These are phyloP conservation scores for Blastobotrys raffinosifermentans DNA, from an alignment of 1,139 yeast species.

Conservation along the genomic window DNA sequence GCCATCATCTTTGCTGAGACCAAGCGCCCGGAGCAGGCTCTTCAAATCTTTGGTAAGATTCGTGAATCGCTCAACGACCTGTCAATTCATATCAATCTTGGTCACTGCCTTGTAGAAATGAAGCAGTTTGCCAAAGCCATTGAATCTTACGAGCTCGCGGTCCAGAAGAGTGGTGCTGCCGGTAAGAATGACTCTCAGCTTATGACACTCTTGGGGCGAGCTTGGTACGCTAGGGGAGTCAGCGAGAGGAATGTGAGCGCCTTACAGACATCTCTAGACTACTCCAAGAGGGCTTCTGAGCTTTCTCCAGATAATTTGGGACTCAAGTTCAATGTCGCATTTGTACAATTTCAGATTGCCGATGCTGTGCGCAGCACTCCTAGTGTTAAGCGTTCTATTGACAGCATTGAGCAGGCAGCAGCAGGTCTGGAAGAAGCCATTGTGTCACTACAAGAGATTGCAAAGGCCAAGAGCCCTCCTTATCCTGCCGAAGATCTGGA, in stretches of 20 bases:
- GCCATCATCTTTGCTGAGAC: conserved; percentile 91
- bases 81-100: conserved; percentile 77
- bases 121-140: conserved; percentile 81
- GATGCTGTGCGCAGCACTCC: conserved; percentile 68
- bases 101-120: conserved; percentile 79
- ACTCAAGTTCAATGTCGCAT: conserved; percentile 73
- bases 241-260: conserved; percentile 59
- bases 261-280: conserved; percentile 56
- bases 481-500: conserved; percentile 72
- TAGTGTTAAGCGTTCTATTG: conserved; percentile 52
- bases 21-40: conserved; percentile 67
- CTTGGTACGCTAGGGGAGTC: conserved; percentile 82
- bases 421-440: conserved; percentile 61
- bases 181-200: conserved; percentile 60
- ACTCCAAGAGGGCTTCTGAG: conserved; percentile 53
- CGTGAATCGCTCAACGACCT: conserved; percentile 85
- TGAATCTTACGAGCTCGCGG: conserved; percentile 80
- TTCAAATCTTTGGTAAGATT: conserved; percentile 81
- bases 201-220: conserved; percentile 71
- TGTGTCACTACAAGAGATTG: conserved; percentile 50
- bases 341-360: conserved; percentile 80
- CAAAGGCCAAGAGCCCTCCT: conserved; percentile 59
- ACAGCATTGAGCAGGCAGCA: conserved; percentile 55
- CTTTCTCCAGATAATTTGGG: conserved; percentile 39
- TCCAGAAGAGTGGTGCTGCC: conserved; percentile 49